A percentile compares a stretch with the other conserved stretches of the same genome.
phyloP scores from a whole-genome alignment of 768 basidiomycete genomes.

The Rhizopogon roseolus region DNA sequence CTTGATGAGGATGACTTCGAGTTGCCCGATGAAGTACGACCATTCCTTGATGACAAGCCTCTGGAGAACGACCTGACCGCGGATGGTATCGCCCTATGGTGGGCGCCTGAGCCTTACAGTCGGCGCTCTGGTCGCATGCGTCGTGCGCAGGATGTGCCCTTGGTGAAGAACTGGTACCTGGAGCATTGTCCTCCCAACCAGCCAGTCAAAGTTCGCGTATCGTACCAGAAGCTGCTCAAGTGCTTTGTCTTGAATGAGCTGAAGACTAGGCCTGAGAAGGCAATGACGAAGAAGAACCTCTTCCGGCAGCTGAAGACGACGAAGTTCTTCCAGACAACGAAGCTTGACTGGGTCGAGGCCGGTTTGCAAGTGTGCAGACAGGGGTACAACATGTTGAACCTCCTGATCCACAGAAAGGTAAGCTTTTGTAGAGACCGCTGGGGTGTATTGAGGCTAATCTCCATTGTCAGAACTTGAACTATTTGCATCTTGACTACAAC shows the following conservation, averaged over 20 bases:
- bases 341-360: constrained; percentile 98
- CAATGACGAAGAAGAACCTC: constrained; percentile 96
- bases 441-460: background rate
- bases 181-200: constrained; percentile 97
- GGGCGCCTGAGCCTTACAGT: constrained; percentile 96
- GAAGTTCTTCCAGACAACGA: constrained; percentile 99
- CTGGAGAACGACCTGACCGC: constrained; percentile 90
- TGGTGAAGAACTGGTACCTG: constrained; percentile 98
- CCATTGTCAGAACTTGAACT: constrained; percentile 69
- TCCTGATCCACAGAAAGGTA: constrained; percentile 97
- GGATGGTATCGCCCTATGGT: constrained; percentile 97
- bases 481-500: constrained; percentile 95
- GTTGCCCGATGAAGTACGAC: constrained; percentile 69
- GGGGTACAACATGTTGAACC: constrained; percentile 99
- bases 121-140: constrained; percentile 90
- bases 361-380: constrained; percentile 98
- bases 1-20: constrained; percentile 86
- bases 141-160: constrained; percentile 90
- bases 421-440: constrained; percentile 1
- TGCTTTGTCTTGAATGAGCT: constrained; percentile 94
- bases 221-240: constrained; percentile 97
- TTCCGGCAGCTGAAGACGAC: constrained; percentile 97
- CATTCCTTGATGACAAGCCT: constrained; percentile 77
- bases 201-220: constrained; percentile 96
- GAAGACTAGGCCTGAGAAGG: constrained; percentile 83